Percentiles rank a stretch among this genome's conserved stretches.
phyloP scores from a whole-genome alignment of 106 monocot genomes.

The Dioscorea zingiberensis region DNA sequence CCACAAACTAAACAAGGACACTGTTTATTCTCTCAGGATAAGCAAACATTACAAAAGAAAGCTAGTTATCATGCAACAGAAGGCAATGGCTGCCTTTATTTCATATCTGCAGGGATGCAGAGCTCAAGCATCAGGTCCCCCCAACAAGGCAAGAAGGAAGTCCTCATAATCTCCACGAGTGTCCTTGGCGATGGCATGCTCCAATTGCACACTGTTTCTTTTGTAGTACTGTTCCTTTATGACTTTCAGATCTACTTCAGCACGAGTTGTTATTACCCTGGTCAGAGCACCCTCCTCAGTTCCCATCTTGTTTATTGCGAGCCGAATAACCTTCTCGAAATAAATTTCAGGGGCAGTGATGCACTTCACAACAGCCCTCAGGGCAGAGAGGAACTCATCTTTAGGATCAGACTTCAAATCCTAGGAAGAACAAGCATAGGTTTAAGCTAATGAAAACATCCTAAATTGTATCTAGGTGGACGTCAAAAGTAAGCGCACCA shows the following conservation, averaged over 20 bases:
- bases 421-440: constrained; percentile 16
- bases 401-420: constrained; percentile 61
- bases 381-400: constrained; percentile 53
- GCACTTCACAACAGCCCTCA: constrained; percentile 33
- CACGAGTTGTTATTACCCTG: constrained; percentile 57
- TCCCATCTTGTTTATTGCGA: constrained; percentile 49
- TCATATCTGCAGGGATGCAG: too few relatives aligned
- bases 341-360: constrained; percentile 51
- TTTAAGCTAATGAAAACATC: not conserved
- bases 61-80: too few relatives aligned
- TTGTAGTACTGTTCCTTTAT: constrained; percentile 60
- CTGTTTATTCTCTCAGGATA: too few relatives aligned
- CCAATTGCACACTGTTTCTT: constrained; percentile 58
- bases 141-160: constrained; percentile 52
- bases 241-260: constrained; percentile 54
- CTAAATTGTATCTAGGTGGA: too few relatives aligned
- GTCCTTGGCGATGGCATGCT: constrained; percentile 37
- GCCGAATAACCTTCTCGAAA: constrained; percentile 59
- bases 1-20: too few relatives aligned
- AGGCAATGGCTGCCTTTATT: too few relatives aligned
- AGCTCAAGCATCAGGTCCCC: constrained; percentile 30
- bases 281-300: constrained; percentile 69
- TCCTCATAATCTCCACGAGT: constrained; percentile 65
- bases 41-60: too few relatives aligned
- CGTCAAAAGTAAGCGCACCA: not conserved